Base-by-base conservation (phyloP, 139 green algal species). In the Trebouxia sp. region DNA sequence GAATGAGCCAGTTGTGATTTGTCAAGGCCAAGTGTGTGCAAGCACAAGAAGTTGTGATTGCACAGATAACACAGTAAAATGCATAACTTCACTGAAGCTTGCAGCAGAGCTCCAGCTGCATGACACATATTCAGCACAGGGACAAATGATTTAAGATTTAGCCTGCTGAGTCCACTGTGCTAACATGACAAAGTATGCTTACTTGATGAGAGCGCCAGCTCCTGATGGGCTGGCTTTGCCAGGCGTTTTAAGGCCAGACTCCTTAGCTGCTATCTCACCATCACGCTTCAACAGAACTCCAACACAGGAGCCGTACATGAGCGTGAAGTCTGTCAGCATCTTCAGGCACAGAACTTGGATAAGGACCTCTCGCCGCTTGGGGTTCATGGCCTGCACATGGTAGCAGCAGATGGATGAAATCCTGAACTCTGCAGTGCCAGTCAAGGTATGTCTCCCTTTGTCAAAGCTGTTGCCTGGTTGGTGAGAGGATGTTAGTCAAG, bases 271-370 rank as follows among this genome's bases (percentile, higher is more conserved):
- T 66, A 65, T 43, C 38, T 89, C 83, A 80, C 95, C 84, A 84
- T 97, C 94, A 3, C 91, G 83, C 85, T 93, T 92, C 22, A 98
- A 85, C 76, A 98, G 83, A 80, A 95, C 86, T 5, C 89, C 88
- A 10, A 95, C 87, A 20, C 87, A 89, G 41, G 91, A 80, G 45
- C 83, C 83, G 88, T 95, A 96, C 69, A 95, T 84, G 22, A 97
- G 88, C 9, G 85, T 89, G 83, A 95, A 93, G 39, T 97, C 94
- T 2, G 91, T 92, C n/a, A 98, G 92, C 81, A 96, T 87, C 65
- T 87, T 86, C 28, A 97, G 85, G 22, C 89, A 85, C 65, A 94
- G 87, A 35, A 81, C 85, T 86, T 96, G 90, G 72, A 91, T 80
- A 55, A 86, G 62, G 62, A 80, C 58, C 67, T 84, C 79, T 5